These are phyloP conservation scores for Syncephalastrum sp. DNA, from an alignment of 371 early-diverging fungal genomes.

Conservation along the genomic window DNA sequence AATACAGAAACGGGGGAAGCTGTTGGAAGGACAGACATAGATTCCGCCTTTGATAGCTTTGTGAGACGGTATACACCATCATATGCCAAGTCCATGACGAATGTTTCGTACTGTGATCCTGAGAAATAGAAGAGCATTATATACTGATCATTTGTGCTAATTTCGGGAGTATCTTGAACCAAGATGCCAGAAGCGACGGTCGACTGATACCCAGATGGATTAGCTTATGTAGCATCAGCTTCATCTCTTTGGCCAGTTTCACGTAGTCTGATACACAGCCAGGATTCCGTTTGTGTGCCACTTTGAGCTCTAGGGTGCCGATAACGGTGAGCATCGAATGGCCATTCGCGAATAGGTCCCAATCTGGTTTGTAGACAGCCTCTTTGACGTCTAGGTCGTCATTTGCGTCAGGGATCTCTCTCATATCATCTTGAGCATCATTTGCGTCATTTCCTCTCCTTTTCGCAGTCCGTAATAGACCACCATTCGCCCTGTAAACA, in stretches of 20 bases:
- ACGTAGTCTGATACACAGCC: slow-evolving; percentile 13
- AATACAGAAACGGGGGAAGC: no score
- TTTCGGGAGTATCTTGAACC: slow-evolving; percentile 12
- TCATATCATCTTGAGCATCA: slow-evolving; percentile 3
- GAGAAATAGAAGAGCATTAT: no score
- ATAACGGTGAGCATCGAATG: slow-evolving; percentile 7
- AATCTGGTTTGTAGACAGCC: slow-evolving; percentile 17
- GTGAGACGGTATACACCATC: slow-evolving; percentile 11
- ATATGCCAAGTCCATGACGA: slow-evolving; percentile 13
- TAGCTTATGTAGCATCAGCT: slow-evolving; percentile 12
- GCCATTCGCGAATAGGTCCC: slow-evolving; percentile 13
- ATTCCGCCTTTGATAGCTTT: slow-evolving; percentile 11
- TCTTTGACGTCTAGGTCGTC: slow-evolving; percentile 9
- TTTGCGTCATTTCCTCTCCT: slow-evolving; percentile 9
- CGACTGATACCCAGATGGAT: slow-evolving; percentile 14
- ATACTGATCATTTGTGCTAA: slow-evolving; percentile 9
- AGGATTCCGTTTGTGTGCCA: slow-evolving; percentile 16
- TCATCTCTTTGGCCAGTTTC: slow-evolving; percentile 20
- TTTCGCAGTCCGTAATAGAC: no score
- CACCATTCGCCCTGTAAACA: no score
- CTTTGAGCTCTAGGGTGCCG: slow-evolving; percentile 14
- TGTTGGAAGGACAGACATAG: slow-evolving; percentile 13
- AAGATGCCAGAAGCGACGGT: slow-evolving; percentile 17
- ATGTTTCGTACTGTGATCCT: slow-evolving; percentile 13
- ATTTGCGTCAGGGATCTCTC: no score